Conservation (phyloP, 2,329 filamentous ascomycete species). For the Fusarium miscanthi region DNA sequence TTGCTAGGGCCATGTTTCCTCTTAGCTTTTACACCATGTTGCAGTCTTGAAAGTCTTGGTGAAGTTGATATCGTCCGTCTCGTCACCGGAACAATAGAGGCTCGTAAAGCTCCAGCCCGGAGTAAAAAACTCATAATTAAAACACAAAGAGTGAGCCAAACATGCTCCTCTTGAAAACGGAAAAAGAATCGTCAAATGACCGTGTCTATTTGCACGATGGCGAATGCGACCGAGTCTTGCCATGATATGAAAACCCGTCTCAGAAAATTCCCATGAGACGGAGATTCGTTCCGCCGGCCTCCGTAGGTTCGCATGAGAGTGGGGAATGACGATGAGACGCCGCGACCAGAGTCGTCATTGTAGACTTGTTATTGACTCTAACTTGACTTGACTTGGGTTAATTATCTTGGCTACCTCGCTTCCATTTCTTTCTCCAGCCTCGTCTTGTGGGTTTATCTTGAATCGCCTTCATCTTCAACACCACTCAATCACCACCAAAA, state of each 20-base stretch:
- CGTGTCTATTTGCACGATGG: not conserved
- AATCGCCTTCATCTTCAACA: not conserved
- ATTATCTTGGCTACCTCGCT: constrained; percentile 1
- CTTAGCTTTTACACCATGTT: not conserved
- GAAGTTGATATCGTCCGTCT: constrained; percentile 44
- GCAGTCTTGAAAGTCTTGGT: not conserved
- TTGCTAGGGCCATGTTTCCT: constrained; percentile 1
- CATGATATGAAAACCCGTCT: constrained; percentile 21
- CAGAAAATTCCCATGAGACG: constrained; percentile 41
- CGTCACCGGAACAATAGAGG: constrained; percentile 31
- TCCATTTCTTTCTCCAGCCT: constrained; percentile 5
- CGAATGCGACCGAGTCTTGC: constrained; percentile 21
- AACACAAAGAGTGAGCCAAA: not conserved
- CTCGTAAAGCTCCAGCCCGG: constrained; percentile 42
- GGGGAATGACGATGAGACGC: constrained; percentile 42
- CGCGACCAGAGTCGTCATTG: constrained; percentile 37
- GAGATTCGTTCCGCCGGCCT: constrained; percentile 36
- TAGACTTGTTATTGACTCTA: constrained; percentile 12
- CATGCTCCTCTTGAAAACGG: constrained; percentile 30
- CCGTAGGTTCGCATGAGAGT: constrained; percentile 19
- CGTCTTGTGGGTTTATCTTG: not conserved
- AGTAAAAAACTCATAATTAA: constrained; percentile 48
- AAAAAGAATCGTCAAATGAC: constrained; percentile 7
- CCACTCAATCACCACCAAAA: not conserved
- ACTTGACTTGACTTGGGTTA: not conserved